These are phyloP conservation scores for Rhizophora mangle DNA, from an alignment of 345 rosid species.

Conservation along the genomic window DNA sequence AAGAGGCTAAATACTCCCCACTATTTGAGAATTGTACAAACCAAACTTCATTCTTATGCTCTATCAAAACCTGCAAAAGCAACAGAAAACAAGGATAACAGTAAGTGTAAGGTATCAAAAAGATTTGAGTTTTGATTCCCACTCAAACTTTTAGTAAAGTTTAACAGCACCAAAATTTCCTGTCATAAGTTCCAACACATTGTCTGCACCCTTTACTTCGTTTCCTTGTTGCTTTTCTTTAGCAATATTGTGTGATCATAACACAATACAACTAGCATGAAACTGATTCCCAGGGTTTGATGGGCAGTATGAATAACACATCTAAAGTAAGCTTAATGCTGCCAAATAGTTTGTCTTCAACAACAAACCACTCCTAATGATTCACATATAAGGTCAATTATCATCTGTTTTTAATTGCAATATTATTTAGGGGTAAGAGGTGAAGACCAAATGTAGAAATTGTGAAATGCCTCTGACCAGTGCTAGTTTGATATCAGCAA, in stretches of 20 bases:
- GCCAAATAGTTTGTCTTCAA: not conserved
- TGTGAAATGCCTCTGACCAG: not conserved
- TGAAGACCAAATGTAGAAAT: not conserved
- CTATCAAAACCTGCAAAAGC: constrained; percentile 66
- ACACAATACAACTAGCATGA: too few species aligned
- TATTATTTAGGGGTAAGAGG: too few species aligned
- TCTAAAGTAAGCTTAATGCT: not conserved
- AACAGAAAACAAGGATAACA: constrained; percentile 4
- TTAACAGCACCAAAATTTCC: not conserved
- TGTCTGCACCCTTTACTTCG: not conserved
- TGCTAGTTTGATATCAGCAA: constrained; percentile 14
- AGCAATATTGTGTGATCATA: too few species aligned
- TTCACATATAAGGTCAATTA: not conserved
- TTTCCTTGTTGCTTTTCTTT: too few species aligned
- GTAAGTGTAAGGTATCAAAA: not conserved
- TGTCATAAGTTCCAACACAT: not conserved
- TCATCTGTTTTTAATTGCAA: not conserved
- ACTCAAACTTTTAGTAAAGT: too few species aligned
- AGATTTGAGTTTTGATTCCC: not conserved
- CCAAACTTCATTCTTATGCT: constrained; percentile 88
- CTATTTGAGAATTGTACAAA: constrained; percentile 80
- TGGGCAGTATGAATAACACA: too few species aligned
- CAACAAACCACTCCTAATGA: not conserved
- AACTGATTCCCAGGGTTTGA: too few species aligned
- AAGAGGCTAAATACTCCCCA: constrained; percentile 82